A percentile compares a stretch with the other conserved stretches of the same genome.
phyloP scores from a whole-genome alignment of 768 basidiomycete genomes.

The Podaxis sp. region DNA sequence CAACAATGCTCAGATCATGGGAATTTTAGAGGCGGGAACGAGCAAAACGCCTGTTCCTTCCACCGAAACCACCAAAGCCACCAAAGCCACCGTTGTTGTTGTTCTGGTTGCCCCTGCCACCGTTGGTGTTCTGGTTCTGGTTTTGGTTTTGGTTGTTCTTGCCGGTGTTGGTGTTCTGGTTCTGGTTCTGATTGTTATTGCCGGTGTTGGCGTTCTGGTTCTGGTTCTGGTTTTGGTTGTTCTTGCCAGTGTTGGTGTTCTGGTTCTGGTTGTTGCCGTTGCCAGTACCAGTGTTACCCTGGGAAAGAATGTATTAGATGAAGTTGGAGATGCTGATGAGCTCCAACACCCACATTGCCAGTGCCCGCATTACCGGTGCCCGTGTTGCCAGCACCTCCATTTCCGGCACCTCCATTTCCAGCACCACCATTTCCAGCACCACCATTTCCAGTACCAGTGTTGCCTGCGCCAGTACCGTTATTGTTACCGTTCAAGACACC shows the following conservation, averaged over 20 bases:
- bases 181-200: not conserved
- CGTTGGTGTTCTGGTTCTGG: conserved; percentile 3
- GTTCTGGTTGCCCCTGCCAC: not conserved
- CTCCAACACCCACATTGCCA: not conserved
- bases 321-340: not conserved
- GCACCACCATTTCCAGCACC: conserved; percentile 12
- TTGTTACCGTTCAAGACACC: not conserved
- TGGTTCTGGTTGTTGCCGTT: not conserved
- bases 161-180: conserved; percentile 1
- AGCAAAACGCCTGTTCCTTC: conserved; percentile 12
- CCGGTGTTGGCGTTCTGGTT: conserved; percentile 2
- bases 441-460: conserved; percentile 1
- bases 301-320: not conserved
- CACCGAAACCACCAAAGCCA: not conserved
- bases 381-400: conserved; percentile 5
- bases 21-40: conserved; percentile 7
- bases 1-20: not conserved
- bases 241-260: not conserved
- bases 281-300: conserved; percentile 10
- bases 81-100: not conserved
- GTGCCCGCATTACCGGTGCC: conserved; percentile 2
- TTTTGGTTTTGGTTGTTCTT: not conserved
- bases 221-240: not conserved
- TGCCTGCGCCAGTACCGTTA: not conserved
- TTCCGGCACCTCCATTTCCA: conserved; percentile 14